Evolutionary conservation across 2,329 filamentous ascomycete genomes (phyloP), one percentile per base, ranked within the genome.

Genomic region (Ilyonectria sp.): DNA sequence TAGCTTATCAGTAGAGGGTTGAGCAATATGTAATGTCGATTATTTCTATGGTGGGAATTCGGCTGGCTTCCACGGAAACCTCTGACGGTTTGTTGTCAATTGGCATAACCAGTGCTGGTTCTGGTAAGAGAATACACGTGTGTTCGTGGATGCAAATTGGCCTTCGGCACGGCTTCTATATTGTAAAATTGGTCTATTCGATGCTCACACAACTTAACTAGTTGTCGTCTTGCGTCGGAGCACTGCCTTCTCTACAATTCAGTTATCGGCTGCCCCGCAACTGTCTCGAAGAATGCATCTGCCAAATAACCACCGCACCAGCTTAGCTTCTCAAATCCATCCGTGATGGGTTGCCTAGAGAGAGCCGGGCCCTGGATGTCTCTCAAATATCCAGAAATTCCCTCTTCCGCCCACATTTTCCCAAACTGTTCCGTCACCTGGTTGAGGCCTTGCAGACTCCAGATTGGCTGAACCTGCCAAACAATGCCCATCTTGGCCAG

Each of bases 401-500:
- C 80, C 17, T 79, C 73, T 37, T 78, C 71, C 26, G 68, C 72
- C 79, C 78, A 82, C 57, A 77, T 65, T 67, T 77, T 74, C 15
- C 74, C 72, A 69, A 81, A 79, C 67, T 77, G 71, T 58, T 81
- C 78, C 4, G 79, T 76, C 17, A 72, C 70, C 59, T 78, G 69
- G 62, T 81, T 80, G 7, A 65, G 65, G 0, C 81, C 81, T 47
- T 79, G 77, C 13, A 81, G 57, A 26, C 73, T 72, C 78, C 79
- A 82, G 60, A 82, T 81, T 2, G 80, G 81, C 76, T 83, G 80
- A 1, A 82, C 79, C 63, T 83, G 81, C 81, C 80, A 83, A 4
- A 79, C 78, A 7, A 82, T 71, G 9, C 80, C 78, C 67, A 81
- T 72, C 69, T 80, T 79, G 61, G 81, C 79, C 60, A 82, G 55